These are phyloP conservation scores for Pyrenochaeta sp. DNA, from an alignment of 2,329 filamentous ascomycete genomes.

Conservation along the genomic window DNA sequence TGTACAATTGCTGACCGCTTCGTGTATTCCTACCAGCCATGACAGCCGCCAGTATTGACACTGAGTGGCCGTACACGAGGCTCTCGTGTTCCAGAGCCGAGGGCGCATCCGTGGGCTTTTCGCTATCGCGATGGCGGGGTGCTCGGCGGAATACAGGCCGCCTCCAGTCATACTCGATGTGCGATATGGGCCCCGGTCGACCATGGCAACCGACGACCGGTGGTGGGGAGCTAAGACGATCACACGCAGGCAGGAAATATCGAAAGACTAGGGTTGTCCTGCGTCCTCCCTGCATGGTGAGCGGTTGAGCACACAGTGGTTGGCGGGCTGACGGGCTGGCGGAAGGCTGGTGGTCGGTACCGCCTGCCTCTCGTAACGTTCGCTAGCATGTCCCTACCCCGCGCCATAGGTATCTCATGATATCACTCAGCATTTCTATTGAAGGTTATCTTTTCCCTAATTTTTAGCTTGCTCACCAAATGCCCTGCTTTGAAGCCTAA, in stretches of 20 bases:
- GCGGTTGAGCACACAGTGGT: conserved; percentile 4
- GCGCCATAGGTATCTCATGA: conserved; percentile 7
- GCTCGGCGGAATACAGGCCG: conserved; percentile 2
- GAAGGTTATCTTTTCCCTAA: not conserved
- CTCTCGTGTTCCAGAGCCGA: conserved; percentile 9
- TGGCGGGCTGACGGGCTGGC: conserved; percentile 5
- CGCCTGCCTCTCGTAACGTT: conserved; percentile 13
- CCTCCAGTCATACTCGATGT: conserved; percentile 1
- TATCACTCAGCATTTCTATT: conserved; percentile 9
- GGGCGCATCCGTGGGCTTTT: conserved; percentile 20
- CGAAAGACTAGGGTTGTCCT: conserved; percentile 34
- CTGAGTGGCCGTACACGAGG: conserved; percentile 1
- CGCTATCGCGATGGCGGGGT: conserved; percentile 36
- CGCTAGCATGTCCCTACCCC: conserved; percentile 15
- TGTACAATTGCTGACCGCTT: too few relatives aligned
- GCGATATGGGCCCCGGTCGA: conserved; percentile 3
- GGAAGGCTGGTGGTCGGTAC: conserved; percentile 13
- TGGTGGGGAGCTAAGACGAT: conserved; percentile 16
- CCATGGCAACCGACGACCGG: conserved; percentile 2
- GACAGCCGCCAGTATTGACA: too few relatives aligned
- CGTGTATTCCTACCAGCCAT: too few relatives aligned
- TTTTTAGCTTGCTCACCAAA: not conserved
- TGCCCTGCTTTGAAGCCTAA: not conserved
- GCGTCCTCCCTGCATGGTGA: conserved; percentile 20
- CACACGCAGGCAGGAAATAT: conserved; percentile 34